Conservation (phyloP, 2,329 filamentous ascomycete genomes). For the Pseudocercospora pini-densiflorae region DNA sequence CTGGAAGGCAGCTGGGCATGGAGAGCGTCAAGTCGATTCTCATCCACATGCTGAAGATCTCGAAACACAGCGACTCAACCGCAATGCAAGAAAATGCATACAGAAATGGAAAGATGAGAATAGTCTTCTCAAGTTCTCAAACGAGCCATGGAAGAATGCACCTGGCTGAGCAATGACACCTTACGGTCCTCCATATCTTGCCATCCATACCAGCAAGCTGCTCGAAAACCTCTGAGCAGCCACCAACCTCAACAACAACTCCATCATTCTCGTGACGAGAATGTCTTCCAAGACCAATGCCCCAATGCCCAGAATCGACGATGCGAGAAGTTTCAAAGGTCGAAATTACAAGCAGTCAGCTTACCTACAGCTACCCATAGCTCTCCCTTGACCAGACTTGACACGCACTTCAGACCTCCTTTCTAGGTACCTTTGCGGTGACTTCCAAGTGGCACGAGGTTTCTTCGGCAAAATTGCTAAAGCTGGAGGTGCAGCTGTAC, state of each 20-base stretch:
- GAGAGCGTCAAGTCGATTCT: neutral
- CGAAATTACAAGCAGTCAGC: neutral
- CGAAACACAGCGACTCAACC: neutral
- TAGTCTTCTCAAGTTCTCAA: neutral
- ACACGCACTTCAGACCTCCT: neutral
- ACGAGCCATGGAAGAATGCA: neutral
- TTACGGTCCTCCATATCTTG: no score
- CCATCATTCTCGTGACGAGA: neutral
- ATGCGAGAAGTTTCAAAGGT: neutral
- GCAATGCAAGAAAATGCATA: neutral
- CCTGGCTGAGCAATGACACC: neutral
- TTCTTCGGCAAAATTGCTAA: neutral
- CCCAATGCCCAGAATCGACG: neutral
- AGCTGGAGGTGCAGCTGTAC: neutral
- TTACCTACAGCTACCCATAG: neutral
- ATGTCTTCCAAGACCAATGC: neutral
- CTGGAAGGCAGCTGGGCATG: neutral
- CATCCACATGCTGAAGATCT: neutral
- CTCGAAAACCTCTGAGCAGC: no score
- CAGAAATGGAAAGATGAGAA: neutral
- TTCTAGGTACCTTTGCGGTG: neutral
- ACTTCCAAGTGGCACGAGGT: neutral
- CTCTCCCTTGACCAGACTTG: neutral
- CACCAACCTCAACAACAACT: no score
- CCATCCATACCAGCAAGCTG: no score